phyloP scores from a whole-genome alignment of 2,329 filamentous ascomycete species.

The Magnaporthiopsis poae region DNA sequence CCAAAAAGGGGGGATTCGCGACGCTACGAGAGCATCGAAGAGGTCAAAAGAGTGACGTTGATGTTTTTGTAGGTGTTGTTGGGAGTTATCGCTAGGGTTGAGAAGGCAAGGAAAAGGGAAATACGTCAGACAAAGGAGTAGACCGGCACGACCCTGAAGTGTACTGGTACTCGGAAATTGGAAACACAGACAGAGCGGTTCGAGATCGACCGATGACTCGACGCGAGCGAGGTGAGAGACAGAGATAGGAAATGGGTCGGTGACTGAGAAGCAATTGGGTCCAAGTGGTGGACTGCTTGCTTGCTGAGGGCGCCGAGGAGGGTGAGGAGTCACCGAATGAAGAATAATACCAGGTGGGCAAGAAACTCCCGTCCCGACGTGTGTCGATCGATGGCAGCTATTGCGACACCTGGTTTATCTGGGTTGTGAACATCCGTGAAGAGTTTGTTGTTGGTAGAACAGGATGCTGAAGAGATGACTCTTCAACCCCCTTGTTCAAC shows the following conservation, averaged over 20 bases:
- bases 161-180: conserved; percentile 4
- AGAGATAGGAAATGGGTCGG: neutral
- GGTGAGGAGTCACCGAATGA: conserved; percentile 4
- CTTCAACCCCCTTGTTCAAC: conserved; percentile 29
- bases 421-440: conserved; percentile 30
- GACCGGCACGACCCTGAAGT: neutral
- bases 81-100: neutral
- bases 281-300: neutral
- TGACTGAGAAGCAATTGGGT: conserved; percentile 1
- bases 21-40: conserved; percentile 10
- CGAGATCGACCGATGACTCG: conserved; percentile 2
- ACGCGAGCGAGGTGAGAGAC: conserved; percentile 1
- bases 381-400: conserved; percentile 19
- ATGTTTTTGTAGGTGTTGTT: conserved; percentile 4
- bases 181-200: neutral
- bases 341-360: conserved; percentile 14
- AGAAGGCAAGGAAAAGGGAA: neutral
- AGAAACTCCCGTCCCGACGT: conserved; percentile 12
- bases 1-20: conserved; percentile 15
- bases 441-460: conserved; percentile 26
- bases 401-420: conserved; percentile 28
- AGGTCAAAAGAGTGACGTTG: conserved; percentile 8
- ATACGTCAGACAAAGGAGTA: conserved; percentile 1
- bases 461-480: conserved; percentile 40
- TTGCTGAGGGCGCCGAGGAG: conserved; percentile 6